Base-by-base conservation (phyloP, 371 early-diverging fungal genomes). In the Mucor plumbeus region DNA sequence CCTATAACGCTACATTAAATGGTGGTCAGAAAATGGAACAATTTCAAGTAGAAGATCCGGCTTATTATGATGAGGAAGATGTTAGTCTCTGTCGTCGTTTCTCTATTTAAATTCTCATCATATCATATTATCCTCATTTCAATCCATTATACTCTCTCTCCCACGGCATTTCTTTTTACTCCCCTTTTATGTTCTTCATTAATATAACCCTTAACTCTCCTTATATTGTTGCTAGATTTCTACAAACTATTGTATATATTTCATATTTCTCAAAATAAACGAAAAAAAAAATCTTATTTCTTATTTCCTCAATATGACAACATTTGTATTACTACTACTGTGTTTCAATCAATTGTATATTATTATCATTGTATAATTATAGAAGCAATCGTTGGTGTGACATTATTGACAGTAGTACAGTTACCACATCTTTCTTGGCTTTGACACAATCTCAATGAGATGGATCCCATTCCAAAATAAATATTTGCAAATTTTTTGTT, bases 51-150 rank as follows among this genome's bases (percentile, higher is more conserved):
- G 61, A 61, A 39, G 65, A 55, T 38, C 33, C 55, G 8, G 19
- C 15, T 17, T 63, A 44, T 39, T 26, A 38, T 48, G 67, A 63
- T 34, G 64, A 69, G 14, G 64, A 35, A 41, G 60, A 50, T 3
- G 13, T 40, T 33, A 21, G 31, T 31, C 64, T 67, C 60, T 19
- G n/a, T 21, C 71, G 71, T 33, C 71, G 71, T 5, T 71, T 63
- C 60, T 71, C 71, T 43, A 47, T 71, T 5, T 71, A 71, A 63
- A 15, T 9, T 26, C n/a, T 50, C 11, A 50, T 31, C 39, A 48
- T 48, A 50, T 19, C 21, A 50, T 50, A 50, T 50, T 8, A 21
- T 50, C 13, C 17, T 21, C 21, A 21, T 3, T 11, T 44, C 44
- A 44, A 50, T 50, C 21, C 50, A 50, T 50, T 21, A 2, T 21